Conservation (phyloP, 768 basidiomycete genomes). For the Mycena amicta region DNA sequence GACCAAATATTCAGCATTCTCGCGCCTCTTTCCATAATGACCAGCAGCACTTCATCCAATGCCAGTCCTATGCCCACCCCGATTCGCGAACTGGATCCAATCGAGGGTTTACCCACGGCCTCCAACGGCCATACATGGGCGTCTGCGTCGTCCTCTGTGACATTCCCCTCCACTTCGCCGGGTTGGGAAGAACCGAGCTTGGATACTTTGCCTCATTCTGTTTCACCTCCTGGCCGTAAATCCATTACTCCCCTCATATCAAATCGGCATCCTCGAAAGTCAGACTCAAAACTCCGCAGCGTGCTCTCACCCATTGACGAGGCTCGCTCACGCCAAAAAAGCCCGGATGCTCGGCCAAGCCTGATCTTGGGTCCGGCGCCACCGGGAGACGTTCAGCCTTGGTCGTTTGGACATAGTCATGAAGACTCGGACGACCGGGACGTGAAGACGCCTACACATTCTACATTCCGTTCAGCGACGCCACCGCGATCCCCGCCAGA, state of each 20-base stretch:
- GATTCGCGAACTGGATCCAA: constrained; percentile 44
- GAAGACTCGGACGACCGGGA: constrained; percentile 31
- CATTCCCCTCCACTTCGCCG: constrained; percentile 52
- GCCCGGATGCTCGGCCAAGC: constrained; percentile 21
- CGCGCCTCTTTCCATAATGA: constrained; percentile 80
- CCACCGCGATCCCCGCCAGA: constrained; percentile 27
- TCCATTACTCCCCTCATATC: constrained; percentile 51
- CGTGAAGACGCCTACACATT: constrained; percentile 51
- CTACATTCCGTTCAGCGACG: constrained; percentile 29
- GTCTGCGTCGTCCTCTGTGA: constrained; percentile 43
- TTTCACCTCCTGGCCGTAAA: constrained; percentile 55
- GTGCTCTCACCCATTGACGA: constrained; percentile 78
- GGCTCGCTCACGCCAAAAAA: constrained; percentile 40
- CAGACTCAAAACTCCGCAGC: constrained; percentile 68
- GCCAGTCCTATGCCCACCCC: constrained; percentile 56
- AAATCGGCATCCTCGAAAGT: constrained; percentile 46
- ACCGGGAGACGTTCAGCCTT: constrained; percentile 25
- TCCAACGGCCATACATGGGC: constrained; percentile 49
- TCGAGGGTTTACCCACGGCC: constrained; percentile 36
- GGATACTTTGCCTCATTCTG: constrained; percentile 47
- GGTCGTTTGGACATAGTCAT: constrained; percentile 25
- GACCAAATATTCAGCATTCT: constrained; percentile 94
- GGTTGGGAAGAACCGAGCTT: constrained; percentile 57
- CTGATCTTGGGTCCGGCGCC: constrained; percentile 28
- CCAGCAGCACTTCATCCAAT: constrained; percentile 58